Evolutionary conservation across 768 basidiomycete species (phyloP), one percentile per base, ranked within the genome.

Genomic region (Leucocoprinus birnbaumii): DNA sequence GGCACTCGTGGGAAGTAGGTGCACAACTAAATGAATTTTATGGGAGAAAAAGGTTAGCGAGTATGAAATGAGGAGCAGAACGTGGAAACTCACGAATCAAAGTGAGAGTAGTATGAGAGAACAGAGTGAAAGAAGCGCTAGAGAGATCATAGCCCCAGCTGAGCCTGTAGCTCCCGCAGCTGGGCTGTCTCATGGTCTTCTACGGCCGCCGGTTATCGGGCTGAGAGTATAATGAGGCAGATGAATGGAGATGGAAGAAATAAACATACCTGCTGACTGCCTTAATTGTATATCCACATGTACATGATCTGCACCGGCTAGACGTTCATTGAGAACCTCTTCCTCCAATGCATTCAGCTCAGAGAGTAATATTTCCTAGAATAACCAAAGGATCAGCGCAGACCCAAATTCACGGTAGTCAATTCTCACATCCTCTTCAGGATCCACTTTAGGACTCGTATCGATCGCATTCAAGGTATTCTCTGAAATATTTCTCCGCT

Each of bases 171-270:
- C 68, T 91, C 86, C 70, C 80, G 83, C 67, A 98, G 83, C 71
- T 96, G 86, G 42, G 82, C 85, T 60, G 92, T 95, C 69, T 98
- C 96, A 76, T 96, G 93, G 70, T 92, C 91, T 66, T 94, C 93
- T 38, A 68, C 68, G 56, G 66, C 66, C 59, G 76, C 68, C 73
- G 68, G 64, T 56, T 64, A 64, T 64, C 64, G 41, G 59, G 47
- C 47, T 54, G 27, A 50, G 58, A 48, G 6, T 25, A 25, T 22
- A 27, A 40, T 9, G 25, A 27, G 55, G n/a, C 44, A 21, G 41
- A 22, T 19, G 35, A 38, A 24, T 44, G 7, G 45, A 27, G 5
- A 10, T 24, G 25, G 14, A n/a, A 18, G 50, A 26, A 24, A 74
- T 84, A 3, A 11, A 38, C 38, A 70, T 61, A 86, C 84, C 73